Evolutionary conservation across 2,329 filamentous ascomycete genomes (phyloP).

Genomic region (Dendrostoma leiphaemia): DNA sequence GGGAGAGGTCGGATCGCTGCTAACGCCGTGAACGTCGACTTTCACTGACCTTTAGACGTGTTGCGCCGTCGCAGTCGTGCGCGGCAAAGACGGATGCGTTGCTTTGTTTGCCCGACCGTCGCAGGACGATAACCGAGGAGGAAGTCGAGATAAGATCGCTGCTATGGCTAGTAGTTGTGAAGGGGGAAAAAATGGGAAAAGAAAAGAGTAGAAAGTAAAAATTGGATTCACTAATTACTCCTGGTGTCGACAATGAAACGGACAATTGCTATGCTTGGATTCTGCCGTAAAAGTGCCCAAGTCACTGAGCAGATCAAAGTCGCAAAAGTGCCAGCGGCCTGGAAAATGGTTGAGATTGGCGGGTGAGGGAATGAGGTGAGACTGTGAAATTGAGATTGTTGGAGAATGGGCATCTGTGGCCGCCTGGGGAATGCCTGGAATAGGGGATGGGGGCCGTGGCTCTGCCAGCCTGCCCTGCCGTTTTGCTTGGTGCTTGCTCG

Average conservation of each 20-base stretch:
- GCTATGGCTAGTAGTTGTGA: no score
- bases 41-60: neutral
- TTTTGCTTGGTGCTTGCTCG: neutral
- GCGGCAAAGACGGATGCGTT: no score
- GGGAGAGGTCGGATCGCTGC: neutral
- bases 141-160: no score
- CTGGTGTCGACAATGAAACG: slow-evolving; percentile 14
- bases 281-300: slow-evolving; percentile 12
- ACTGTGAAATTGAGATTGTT: slow-evolving; percentile 6
- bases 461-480: no score
- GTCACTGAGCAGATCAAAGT: slow-evolving; percentile 14
- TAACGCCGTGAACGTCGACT: neutral
- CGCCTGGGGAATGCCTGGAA: slow-evolving; percentile 14
- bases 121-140: no score
- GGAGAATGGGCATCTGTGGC: slow-evolving; percentile 5
- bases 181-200: neutral
- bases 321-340: slow-evolving; percentile 14
- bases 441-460: slow-evolving; percentile 5
- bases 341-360: slow-evolving; percentile 2
- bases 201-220: neutral
- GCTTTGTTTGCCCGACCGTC: neutral
- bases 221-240: neutral
- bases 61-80: neutral
- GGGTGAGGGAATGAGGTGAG: slow-evolving; percentile 9
- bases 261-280: slow-evolving; percentile 10